A percentile compares a stretch with the other conserved stretches of the same genome.
phyloP scores from a whole-genome alignment of 768 basidiomycete genomes.

The Tephrocybe sp. region DNA sequence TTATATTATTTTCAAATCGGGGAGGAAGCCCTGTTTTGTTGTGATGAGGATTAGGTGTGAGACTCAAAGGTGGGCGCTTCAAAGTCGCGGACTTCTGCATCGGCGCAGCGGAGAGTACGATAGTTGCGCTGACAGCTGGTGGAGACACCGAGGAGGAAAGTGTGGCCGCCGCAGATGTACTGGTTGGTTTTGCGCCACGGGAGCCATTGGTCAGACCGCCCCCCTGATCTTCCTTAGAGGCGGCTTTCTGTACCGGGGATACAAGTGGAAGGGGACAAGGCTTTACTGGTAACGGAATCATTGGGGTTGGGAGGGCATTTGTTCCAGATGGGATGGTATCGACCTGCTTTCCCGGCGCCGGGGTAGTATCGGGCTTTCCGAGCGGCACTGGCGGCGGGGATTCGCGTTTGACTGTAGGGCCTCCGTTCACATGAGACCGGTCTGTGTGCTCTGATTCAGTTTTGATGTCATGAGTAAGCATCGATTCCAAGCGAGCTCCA shows the following conservation, averaged over 20 bases:
- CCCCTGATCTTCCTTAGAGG: too few species aligned
- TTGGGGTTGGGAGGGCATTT: neutral
- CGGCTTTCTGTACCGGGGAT: neutral
- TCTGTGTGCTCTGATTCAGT: too few species aligned
- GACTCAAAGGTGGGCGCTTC: neutral
- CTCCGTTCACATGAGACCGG: neutral
- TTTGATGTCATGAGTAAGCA: neutral
- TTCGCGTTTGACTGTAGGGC: conserved; percentile 2
- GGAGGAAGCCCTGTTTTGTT: neutral
- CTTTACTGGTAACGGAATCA: too few species aligned
- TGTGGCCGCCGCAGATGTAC: too few species aligned
- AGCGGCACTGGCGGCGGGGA: neutral
- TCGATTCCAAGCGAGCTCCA: conserved; percentile 13
- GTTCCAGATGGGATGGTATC: too few species aligned
- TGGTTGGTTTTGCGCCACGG: too few species aligned
- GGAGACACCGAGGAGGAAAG: neutral
- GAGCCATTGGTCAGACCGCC: too few species aligned
- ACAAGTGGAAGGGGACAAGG: too few species aligned
- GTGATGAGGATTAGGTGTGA: conserved; percentile 2
- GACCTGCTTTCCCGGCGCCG: too few species aligned
- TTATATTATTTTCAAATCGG: neutral
- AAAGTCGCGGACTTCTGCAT: neutral
- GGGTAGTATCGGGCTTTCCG: too few species aligned
- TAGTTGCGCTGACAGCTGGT: neutral
- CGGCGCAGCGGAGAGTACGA: neutral